Conservation (phyloP, 2,329 filamentous ascomycete species). For the Plenodomus tracheiphilus region DNA sequence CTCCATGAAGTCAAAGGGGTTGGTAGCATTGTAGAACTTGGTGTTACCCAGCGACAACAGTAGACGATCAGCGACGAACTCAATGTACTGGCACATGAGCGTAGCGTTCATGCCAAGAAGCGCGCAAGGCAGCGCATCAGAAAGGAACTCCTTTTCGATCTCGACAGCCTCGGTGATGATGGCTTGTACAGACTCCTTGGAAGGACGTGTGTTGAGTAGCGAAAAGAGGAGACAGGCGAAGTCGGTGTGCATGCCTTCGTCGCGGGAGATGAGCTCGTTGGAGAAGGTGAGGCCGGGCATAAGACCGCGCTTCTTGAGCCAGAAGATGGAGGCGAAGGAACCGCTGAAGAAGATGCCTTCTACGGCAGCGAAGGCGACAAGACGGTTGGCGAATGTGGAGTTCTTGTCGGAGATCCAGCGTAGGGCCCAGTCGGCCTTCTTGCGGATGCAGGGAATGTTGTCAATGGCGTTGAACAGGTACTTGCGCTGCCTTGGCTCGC, state of each 20-base stretch:
- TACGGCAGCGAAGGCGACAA: conserved; percentile 95
- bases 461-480: conserved; percentile 99
- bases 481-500: conserved; percentile 89
- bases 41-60: conserved; percentile 90
- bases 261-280: conserved; percentile 99
- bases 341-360: conserved; percentile 99
- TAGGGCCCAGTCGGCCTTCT: conserved; percentile 98
- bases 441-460: conserved; percentile 96
- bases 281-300: conserved; percentile 99
- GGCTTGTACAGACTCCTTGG: conserved; percentile 75
- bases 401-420: conserved; percentile 92
- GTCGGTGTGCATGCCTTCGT: conserved; percentile 99
- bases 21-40: conserved; percentile 89
- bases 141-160: conserved; percentile 98
- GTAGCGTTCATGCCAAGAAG: conserved; percentile 97
- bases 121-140: conserved; percentile 87
- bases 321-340: conserved; percentile 98
- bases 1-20: conserved; percentile 99
- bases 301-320: conserved; percentile 99
- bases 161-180: conserved; percentile 93
- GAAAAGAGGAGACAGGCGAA: conserved; percentile 97
- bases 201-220: conserved; percentile 91
- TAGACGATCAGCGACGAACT: conserved; percentile 97
- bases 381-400: conserved; percentile 91
- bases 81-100: conserved; percentile 99